Evolutionary conservation across 345 rosid species (phyloP), one percentile per base, ranked within the genome.

Genomic region (Lepidium aucheri): DNA sequence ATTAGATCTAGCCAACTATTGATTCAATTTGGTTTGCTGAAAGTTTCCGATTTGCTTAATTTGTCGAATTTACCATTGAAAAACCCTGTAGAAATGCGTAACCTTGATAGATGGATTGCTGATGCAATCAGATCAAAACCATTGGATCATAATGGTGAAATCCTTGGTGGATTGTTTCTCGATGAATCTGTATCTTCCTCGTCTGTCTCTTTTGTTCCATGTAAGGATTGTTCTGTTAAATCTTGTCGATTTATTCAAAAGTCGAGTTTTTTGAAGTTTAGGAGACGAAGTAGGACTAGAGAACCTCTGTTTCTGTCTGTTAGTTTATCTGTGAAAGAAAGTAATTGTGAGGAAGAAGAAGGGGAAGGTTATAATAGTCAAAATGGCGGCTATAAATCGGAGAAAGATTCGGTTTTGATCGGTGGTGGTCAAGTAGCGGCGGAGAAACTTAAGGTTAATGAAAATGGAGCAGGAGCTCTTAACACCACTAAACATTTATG

Each of bases 401-500:
- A 24, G 70, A 65, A 52, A 60, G 64, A 64, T 9, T 50, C 44
- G 0, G 69, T 51, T 1, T 60, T 70, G 72, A 53, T 65, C 44
- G 46, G 47, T 26, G 52, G 26, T 26, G 44, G 38, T 40, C 44
- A 50, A 13, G 47, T 36, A 28, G 32, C 17, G 10, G 7, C 1
- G 46, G 47, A 74, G 57, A 64, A 56, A 16, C 14, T 36, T 60
- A 59, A 2, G 35, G 73, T 53, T 24, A 76, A 53, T 54, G 69
- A 65, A 38, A 70, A 61, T n/a, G 60, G 73, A 13, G 45, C 63
- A 53, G 76, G 72, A 45, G 79, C 79, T 59, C 47, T 71, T 14
- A 71, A 66, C 34, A 66, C 89, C 6, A 78, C 87, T 1, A 85
- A 85, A 54, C 91, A 88, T 81, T 66, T 88, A 45, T 87, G 95